Evolutionary conservation across 2,329 filamentous ascomycete genomes (phyloP).

Genomic region (Botryotinia convoluta): DNA sequence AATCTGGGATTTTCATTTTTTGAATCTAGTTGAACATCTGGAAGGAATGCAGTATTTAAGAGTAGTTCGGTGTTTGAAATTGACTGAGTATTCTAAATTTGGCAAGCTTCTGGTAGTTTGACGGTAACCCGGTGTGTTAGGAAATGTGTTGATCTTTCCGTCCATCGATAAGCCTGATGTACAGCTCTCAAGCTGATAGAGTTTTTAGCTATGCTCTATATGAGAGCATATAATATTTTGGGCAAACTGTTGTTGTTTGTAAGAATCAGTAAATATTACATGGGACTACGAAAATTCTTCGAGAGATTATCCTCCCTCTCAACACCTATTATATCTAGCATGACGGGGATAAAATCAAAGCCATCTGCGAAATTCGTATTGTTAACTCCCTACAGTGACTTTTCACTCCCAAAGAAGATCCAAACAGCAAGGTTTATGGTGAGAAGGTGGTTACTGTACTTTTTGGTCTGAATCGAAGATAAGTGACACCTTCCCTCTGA

Average conservation of each 20-base stretch:
- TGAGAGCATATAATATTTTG: not conserved
- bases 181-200: not conserved
- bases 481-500: not conserved
- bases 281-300: too few species aligned
- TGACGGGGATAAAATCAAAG: not conserved
- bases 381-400: not conserved
- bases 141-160: not conserved
- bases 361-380: not conserved
- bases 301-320: not conserved
- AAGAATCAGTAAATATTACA: not conserved
- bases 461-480: not conserved
- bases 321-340: not conserved
- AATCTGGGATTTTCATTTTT: not conserved
- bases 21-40: not conserved
- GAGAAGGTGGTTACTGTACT: not conserved
- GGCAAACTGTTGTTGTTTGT: not conserved
- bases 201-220: not conserved
- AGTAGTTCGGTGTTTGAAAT: not conserved
- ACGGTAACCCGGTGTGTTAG: not conserved
- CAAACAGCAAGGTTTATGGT: not conserved
- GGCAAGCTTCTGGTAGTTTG: not conserved
- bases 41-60: not conserved
- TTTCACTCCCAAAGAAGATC: accelerated
- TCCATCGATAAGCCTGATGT: not conserved
- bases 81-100: not conserved